Percentiles rank a stretch among this genome's conserved stretches.
Evolutionary conservation across 352 stramenopile genomes (phyloP).

Genomic region (Phytophthora citrophthora): DNA sequence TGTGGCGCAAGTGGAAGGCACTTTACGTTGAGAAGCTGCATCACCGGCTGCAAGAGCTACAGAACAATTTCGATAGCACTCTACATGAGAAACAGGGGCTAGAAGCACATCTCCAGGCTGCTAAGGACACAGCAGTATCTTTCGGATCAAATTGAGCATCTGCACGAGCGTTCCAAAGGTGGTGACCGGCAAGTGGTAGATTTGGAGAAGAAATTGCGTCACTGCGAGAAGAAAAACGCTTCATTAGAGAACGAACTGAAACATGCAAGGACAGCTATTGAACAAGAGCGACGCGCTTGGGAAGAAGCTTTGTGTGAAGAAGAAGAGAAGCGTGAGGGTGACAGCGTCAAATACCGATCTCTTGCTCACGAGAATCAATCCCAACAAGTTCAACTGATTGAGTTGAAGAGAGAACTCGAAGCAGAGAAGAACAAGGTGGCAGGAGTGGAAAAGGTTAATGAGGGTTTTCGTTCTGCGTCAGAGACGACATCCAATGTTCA

Average conservation of each 20-base stretch:
- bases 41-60: constrained; percentile 20
- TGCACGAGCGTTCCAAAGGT: constrained; percentile 35
- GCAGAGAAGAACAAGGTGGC: constrained; percentile 21
- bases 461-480: constrained; percentile 27
- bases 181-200: constrained; percentile 35
- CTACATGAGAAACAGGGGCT: constrained; percentile 49
- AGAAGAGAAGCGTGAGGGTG: constrained; percentile 30
- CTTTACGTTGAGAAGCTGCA: constrained; percentile 26
- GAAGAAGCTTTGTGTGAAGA: constrained; percentile 31
- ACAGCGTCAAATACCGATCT: constrained; percentile 39
- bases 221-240: constrained; percentile 34
- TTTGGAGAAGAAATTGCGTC: constrained; percentile 43
- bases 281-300: constrained; percentile 42
- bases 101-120: constrained; percentile 51
- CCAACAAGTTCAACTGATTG: constrained; percentile 32
- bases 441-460: constrained; percentile 15
- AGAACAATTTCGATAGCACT: constrained; percentile 13
- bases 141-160: constrained; percentile 38
- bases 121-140: constrained; percentile 49
- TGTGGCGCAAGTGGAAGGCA: constrained; percentile 57
- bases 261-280: constrained; percentile 15
- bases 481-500: constrained; percentile 9
- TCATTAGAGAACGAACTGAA: constrained; percentile 33
- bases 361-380: constrained; percentile 40
- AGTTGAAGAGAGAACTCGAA: constrained; percentile 40